Base-by-base conservation (phyloP, 257 asterid species). In the Ophiorrhiza pumila region DNA sequence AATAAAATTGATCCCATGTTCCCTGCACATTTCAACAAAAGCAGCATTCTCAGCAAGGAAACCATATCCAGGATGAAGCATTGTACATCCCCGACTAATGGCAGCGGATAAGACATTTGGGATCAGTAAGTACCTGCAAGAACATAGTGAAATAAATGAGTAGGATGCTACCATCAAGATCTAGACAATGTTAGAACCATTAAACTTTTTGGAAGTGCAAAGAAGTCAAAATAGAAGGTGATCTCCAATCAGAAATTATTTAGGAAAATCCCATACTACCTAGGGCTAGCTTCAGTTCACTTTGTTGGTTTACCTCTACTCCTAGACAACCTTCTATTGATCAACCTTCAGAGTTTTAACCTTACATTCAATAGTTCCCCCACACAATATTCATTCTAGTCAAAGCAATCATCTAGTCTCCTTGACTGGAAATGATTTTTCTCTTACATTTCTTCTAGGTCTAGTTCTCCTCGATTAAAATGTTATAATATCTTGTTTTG, bases 41-140 rank as follows among this genome's bases (percentile, higher is more conserved):
- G 31, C 83, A 57, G 99, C 99, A 91, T 94, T 94, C 88, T 94
- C 99, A 67, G 99, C 76, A 61, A 94, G 97, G 82, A 94, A 94
- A 67, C 99, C 99, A 81, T 94, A 94, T 80, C 99, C 99, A 68
- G 99, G 99, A 88, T 94, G 99, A 75, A 95, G 88, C 99, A 95
- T 95, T 15, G 98, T 90, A 80, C 99, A 95, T 57, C 89, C 88
- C 57, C 88, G 95, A 85, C 92, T 85, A 65, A 86, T 78, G 73
- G 99, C 99, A 75, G 98, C 99, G 71, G 99, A 86, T 79, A 95
- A 79, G 80, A 95, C 98, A 87, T 90, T 95, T 37, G 91, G 87
- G 71, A 90, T 84, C 87, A 87, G 84, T 81, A 94, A 84, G 73
- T 95, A 95, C 79, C 99, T 95, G 85, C 37, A 79, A 73, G 69